phyloP scores from a whole-genome alignment of 2,329 filamentous ascomycete species.

The Metarhizium guizhouense region DNA sequence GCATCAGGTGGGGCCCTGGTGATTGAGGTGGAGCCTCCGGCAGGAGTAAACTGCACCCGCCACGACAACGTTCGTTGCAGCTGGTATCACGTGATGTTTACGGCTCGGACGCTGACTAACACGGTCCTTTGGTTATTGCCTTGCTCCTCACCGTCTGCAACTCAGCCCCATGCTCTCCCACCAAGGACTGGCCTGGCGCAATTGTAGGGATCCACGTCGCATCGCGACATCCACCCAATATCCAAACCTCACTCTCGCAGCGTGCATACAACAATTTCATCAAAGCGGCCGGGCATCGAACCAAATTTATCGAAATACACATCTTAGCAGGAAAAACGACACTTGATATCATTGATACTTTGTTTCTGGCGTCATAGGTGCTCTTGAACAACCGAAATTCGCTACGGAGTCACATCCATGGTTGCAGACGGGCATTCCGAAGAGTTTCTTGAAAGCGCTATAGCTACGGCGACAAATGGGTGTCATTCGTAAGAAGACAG shows the following conservation, averaged over 20 bases:
- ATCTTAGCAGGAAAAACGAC: constrained; percentile 10
- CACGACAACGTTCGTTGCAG: no score
- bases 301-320: constrained; percentile 20
- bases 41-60: no score
- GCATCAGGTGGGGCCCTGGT: no score
- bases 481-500: constrained; percentile 93
- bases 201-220: constrained; percentile 1
- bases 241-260: constrained; percentile 9
- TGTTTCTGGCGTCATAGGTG: constrained; percentile 2
- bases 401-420: not conserved
- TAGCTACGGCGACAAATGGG: constrained; percentile 52
- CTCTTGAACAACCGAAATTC: not conserved
- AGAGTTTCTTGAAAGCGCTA: not conserved
- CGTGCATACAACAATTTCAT: constrained; percentile 10
- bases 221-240: constrained; percentile 7
- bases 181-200: constrained; percentile 1
- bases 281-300: constrained; percentile 6
- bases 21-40: no score
- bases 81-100: not conserved
- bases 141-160: not conserved
- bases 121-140: no score
- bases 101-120: not conserved
- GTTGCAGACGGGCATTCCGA: not conserved
- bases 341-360: constrained; percentile 12
- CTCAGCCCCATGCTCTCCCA: not conserved